These are phyloP conservation scores for Cucumis melo DNA, from an alignment of 306 rosid species.

Conservation along the genomic window DNA sequence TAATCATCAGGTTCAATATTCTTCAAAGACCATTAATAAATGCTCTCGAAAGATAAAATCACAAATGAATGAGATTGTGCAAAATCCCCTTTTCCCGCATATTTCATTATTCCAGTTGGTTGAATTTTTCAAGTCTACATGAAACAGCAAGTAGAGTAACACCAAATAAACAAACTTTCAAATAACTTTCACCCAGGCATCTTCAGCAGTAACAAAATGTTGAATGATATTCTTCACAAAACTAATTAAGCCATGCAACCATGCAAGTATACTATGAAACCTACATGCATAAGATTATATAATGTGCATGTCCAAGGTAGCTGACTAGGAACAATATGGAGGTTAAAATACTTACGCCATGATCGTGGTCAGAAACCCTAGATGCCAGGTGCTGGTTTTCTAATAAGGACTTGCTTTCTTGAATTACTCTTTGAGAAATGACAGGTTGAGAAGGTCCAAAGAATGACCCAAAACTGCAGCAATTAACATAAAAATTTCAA, in stretches of 20 bases:
- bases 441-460: conserved; percentile 84
- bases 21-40: not conserved
- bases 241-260: not conserved
- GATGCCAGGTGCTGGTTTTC: conserved; percentile 60
- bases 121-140: not conserved
- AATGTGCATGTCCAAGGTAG: not conserved
- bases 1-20: conserved; percentile 18
- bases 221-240: not conserved
- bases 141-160: not conserved
- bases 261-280: not conserved
- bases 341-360: conserved; percentile 30
- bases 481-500: conserved; percentile 6
- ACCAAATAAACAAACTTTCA: not conserved
- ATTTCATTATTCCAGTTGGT: not conserved
- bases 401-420: conserved; percentile 79
- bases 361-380: conserved; percentile 27
- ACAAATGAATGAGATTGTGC: not conserved
- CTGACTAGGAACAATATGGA: not conserved
- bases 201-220: not conserved
- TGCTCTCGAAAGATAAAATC: not conserved
- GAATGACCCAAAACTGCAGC: conserved; percentile 80
- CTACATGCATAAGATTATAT: not conserved
- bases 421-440: conserved; percentile 77
- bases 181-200: not conserved
- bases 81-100: not conserved